These are phyloP conservation scores for Fusarium nelsonii DNA, from an alignment of 2,329 filamentous ascomycete species.

Conservation along the genomic window DNA sequence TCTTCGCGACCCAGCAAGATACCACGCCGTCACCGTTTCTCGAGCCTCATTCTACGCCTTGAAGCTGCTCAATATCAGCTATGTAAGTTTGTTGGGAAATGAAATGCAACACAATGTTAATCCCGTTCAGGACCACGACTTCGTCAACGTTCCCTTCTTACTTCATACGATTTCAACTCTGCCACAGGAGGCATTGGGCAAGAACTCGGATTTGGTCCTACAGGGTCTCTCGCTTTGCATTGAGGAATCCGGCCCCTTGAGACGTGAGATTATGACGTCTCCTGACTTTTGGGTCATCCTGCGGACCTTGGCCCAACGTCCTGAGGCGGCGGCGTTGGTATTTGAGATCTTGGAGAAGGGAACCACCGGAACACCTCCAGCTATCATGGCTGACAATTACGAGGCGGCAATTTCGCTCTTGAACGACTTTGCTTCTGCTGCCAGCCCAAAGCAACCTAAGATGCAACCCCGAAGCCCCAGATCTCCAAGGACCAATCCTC, in stretches of 20 bases:
- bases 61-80: constrained; percentile 83
- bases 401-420: constrained; percentile 86
- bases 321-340: constrained; percentile 79
- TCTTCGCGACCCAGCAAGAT: constrained; percentile 80
- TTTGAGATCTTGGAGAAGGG: constrained; percentile 89
- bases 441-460: constrained; percentile 75
- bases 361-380: constrained; percentile 78
- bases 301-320: constrained; percentile 76
- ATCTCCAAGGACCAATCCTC: constrained; percentile 51
- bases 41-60: constrained; percentile 89
- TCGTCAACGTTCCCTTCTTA: constrained; percentile 90
- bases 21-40: constrained; percentile 87
- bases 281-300: constrained; percentile 97
- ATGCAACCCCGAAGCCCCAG: constrained; percentile 75
- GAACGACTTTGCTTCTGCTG: constrained; percentile 89
- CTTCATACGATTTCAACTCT: constrained; percentile 93
- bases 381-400: constrained; percentile 95
- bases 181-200: constrained; percentile 79
- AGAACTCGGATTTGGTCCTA: constrained; percentile 80
- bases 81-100: constrained; percentile 68
- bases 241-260: constrained; percentile 78
- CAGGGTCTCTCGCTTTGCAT: constrained; percentile 86
- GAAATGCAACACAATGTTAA: constrained; percentile 34
- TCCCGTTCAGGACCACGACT: constrained; percentile 79
- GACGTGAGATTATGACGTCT: constrained; percentile 94